These are phyloP conservation scores for Ocimum tenuiflorum DNA, from an alignment of 257 asterid genomes.

Conservation along the genomic window DNA sequence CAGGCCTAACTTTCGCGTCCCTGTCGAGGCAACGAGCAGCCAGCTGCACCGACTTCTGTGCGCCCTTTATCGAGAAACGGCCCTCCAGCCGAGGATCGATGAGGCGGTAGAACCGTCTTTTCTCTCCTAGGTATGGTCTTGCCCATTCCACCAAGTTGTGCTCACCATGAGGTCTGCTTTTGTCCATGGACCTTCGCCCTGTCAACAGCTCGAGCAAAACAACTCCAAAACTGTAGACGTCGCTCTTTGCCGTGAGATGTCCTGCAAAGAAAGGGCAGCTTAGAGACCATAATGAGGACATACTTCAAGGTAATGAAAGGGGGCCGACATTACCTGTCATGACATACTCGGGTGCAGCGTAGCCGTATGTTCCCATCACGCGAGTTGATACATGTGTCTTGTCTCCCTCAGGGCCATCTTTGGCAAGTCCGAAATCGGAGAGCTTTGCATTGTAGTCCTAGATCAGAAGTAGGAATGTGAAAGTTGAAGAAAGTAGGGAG, in stretches of 20 bases:
- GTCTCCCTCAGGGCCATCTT: constrained; percentile 77
- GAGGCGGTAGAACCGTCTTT: constrained; percentile 44
- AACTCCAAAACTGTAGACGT: constrained; percentile 79
- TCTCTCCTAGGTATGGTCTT: constrained; percentile 50
- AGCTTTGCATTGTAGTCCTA: constrained; percentile 81
- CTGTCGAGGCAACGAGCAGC: constrained; percentile 70
- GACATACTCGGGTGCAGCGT: constrained; percentile 81
- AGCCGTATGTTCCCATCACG: constrained; percentile 84
- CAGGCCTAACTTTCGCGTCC: constrained; percentile 58
- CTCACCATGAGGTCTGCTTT: constrained; percentile 48
- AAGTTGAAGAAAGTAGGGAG: background rate
- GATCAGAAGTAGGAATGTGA: constrained; percentile 12
- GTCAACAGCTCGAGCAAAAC: constrained; percentile 64
- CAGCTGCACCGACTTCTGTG: constrained; percentile 49
- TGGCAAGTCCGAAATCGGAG: constrained; percentile 86
- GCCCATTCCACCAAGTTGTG: constrained; percentile 78
- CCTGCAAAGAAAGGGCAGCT: constrained; percentile 31
- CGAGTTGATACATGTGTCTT: constrained; percentile 80
- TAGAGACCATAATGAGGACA: background rate
- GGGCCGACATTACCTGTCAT: constrained; percentile 46
- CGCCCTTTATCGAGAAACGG: constrained; percentile 57
- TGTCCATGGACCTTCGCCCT: constrained; percentile 72
- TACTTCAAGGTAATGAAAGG: background rate
- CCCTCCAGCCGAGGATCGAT: constrained; percentile 72
- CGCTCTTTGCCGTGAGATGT: constrained; percentile 72